These are phyloP conservation scores for Linderina pennispora DNA, from an alignment of 192 early-diverging fungal species.

Conservation along the genomic window DNA sequence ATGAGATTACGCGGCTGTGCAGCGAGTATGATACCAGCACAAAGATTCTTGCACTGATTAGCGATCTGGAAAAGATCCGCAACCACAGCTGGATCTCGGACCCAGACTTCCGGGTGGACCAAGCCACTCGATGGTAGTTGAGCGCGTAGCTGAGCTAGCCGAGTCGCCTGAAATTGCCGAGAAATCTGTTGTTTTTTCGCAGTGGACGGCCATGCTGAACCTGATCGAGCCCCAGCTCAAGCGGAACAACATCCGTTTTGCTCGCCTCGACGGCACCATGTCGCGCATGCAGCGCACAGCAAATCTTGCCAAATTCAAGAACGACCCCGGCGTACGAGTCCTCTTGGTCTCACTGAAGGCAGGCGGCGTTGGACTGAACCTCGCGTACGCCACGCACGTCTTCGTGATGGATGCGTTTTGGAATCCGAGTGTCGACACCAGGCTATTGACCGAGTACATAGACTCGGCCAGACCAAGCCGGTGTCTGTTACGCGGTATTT, in stretches of 20 bases:
- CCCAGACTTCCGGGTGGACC: conserved; percentile 29
- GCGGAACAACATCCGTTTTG: conserved; percentile 52
- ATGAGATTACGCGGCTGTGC: conserved; percentile 28
- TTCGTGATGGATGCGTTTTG: conserved; percentile 73
- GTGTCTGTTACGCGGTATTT: conserved; percentile 66
- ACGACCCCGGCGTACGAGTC: conserved; percentile 51
- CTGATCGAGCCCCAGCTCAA: conserved; percentile 55
- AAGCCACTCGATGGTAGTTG: conserved; percentile 22
- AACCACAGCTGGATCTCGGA: conserved; percentile 24
- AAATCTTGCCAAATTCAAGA: conserved; percentile 57
- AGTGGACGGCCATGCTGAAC: conserved; percentile 85
- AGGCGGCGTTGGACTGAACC: conserved; percentile 66
- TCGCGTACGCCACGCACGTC: conserved; percentile 68
- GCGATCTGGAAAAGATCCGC: conserved; percentile 35
- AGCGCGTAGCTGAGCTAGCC: conserved; percentile 15
- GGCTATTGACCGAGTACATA: conserved; percentile 77
- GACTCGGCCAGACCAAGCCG: conserved; percentile 62
- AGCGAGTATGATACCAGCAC: conserved; percentile 35
- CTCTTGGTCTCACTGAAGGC: conserved; percentile 66
- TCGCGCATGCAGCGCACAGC: conserved; percentile 53
- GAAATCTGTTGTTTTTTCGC: conserved; percentile 91
- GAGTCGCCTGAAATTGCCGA: conserved; percentile 25
- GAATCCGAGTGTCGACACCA: conserved; percentile 72
- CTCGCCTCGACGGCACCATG: conserved; percentile 79
- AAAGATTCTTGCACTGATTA: conserved; percentile 18